Base-by-base conservation (phyloP, 352 stramenopile species). In the Pythium utonaiense region DNA sequence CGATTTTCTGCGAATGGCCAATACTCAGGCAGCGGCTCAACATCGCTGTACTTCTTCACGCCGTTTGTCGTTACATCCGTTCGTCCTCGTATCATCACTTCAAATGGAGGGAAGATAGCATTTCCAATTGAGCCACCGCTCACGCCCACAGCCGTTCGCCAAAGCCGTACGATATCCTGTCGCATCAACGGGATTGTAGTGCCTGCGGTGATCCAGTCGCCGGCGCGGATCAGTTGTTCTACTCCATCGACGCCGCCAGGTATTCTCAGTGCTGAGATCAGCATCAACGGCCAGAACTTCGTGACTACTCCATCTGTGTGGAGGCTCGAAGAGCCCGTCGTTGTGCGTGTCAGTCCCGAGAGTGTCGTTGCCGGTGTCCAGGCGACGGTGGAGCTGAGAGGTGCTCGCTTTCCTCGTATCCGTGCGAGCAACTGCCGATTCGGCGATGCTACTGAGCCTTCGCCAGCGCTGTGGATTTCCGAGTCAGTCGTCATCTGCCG, bases 351-450 rank as follows among this genome's bases (percentile, higher is more conserved):
- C 12, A 41, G 16, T 19, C 63, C 63, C 7, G 17, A 14, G 33
- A 53, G 13, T 7, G 21, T 59, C 6, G 14, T 17, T 24, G 24
- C 27, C 10, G 57, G 50, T 6, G 28, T 14, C 9, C 28, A n/a
- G 7, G 33, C 42, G 31, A 33, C 21, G 8, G 30, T 66, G 21
- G 51, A 66, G 42, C 28, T 88, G 19, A 57, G 50, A 4, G 78
- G 75, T 0, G 12, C 27, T 0, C 27, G 72, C 17, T 86, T 88
- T 34, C 75, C 76, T 57, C 76, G 71, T 12, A 31, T 82, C 4
- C 33, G 63, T 3, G 74, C 67, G 30, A 59, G 86, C 5, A 63
- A 9, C 9, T 91, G 81, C 55, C 65, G 53, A 0, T 89, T 89
- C 53, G 79, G 79, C 25, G 48, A 47, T 12, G 31, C 21, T 19